Conservation (phyloP, 2,329 filamentous ascomycete species). For the Periglandula ipomoeae region DNA sequence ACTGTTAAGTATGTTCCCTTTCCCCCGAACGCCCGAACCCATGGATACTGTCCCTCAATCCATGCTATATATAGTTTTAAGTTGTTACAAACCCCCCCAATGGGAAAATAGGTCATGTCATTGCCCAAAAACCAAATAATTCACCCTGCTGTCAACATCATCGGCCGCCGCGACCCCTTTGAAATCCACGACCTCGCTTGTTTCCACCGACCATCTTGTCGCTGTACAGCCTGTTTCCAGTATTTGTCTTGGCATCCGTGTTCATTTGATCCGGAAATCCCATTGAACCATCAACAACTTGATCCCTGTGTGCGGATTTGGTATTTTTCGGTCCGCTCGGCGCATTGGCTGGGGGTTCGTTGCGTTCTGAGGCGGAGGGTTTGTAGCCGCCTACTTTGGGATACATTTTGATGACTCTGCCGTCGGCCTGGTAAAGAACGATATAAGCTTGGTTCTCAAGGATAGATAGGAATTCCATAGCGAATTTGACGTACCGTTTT, state of each 20-base stretch:
- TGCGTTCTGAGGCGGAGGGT: slow-evolving; percentile 17
- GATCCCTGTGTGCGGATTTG: slow-evolving; percentile 20
- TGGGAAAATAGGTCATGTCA: too few species aligned
- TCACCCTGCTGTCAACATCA: neutral
- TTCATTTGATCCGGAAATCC: slow-evolving; percentile 44
- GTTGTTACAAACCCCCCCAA: neutral
- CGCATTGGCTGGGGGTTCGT: slow-evolving; percentile 21
- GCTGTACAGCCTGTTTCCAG: slow-evolving; percentile 40
- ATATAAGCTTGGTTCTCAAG: neutral
- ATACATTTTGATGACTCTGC: slow-evolving; percentile 64
- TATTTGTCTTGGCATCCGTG: slow-evolving; percentile 12
- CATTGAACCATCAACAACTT: slow-evolving; percentile 43
- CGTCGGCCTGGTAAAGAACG: slow-evolving; percentile 51
- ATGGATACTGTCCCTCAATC: too few species aligned
- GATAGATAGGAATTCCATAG: neutral
- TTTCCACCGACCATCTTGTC: slow-evolving; percentile 31
- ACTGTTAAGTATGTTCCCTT: too few species aligned
- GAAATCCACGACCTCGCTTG: slow-evolving; percentile 18
- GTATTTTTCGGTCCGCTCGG: slow-evolving; percentile 21
- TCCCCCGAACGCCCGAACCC: too few species aligned
- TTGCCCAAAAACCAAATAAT: neutral
- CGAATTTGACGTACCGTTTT: too few species aligned
- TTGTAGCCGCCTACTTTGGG: slow-evolving; percentile 45
- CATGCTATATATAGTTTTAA: too few species aligned
- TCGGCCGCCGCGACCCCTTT: slow-evolving; percentile 11